Conservation (phyloP, 352 stramenopile species). For the Phytophthora nicotianae region DNA sequence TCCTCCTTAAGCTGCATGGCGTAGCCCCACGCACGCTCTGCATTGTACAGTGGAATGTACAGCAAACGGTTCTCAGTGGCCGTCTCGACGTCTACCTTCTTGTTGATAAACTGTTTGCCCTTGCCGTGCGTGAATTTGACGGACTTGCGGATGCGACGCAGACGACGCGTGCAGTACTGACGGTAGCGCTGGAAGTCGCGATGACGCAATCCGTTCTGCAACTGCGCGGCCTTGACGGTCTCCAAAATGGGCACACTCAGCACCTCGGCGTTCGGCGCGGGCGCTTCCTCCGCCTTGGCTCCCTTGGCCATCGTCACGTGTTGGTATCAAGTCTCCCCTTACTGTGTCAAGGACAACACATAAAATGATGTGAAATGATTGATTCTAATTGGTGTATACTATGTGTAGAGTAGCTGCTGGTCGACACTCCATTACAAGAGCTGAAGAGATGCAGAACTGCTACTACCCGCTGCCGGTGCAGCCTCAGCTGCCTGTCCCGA, state of each 20-base stretch:
- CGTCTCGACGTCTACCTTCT: constrained; percentile 87
- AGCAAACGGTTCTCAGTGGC: constrained; percentile 72
- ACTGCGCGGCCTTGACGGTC: constrained; percentile 88
- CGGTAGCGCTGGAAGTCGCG: constrained; percentile 92
- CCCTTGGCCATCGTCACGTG: constrained; percentile 41
- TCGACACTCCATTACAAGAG: constrained; percentile 4
- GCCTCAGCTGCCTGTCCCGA: constrained; percentile 26
- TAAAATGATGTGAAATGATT: constrained; percentile 12
- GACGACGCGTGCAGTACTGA: constrained; percentile 88
- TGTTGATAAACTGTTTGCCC: constrained; percentile 80
- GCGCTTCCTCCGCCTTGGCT: constrained; percentile 35
- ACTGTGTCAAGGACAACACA: neutral
- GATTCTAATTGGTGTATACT: neutral
- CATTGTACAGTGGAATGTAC: constrained; percentile 91
- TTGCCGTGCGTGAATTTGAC: constrained; percentile 90
- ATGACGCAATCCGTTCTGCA: constrained; percentile 90
- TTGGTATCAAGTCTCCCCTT: constrained; percentile 22
- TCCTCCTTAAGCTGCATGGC: constrained; percentile 93
- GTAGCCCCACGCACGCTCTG: constrained; percentile 91
- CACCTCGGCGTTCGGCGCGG: constrained; percentile 38
- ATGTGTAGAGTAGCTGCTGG: constrained; percentile 10
- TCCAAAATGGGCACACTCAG: constrained; percentile 76
- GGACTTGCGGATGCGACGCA: constrained; percentile 89
- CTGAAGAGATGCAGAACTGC: constrained; percentile 79
- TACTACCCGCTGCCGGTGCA: constrained; percentile 66